phyloP scores from a whole-genome alignment of 495 filamentous ascomycete species.

The Neurospora terricola region DNA sequence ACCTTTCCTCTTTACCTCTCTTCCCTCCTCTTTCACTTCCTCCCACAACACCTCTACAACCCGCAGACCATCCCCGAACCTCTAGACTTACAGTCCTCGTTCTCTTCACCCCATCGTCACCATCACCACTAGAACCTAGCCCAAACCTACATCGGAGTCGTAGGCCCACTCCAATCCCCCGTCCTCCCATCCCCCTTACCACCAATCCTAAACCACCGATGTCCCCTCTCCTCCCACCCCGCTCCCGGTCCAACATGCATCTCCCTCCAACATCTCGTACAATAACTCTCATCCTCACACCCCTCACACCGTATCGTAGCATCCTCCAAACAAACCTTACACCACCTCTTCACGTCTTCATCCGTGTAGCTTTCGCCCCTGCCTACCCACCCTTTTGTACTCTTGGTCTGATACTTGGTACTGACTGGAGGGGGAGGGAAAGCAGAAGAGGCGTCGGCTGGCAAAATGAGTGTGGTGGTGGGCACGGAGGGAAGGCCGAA shows the following conservation, averaged over 20 bases:
- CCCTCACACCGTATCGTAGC: constrained; percentile 51
- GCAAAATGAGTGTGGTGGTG: constrained; percentile 17
- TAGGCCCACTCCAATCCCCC: not conserved
- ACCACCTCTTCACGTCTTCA: constrained; percentile 59
- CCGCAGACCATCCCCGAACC: no score
- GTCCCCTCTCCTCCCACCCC: constrained; percentile 46
- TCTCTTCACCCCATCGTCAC: no score
- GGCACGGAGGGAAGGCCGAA: constrained; percentile 45
- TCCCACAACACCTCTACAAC: no score
- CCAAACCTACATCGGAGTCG: not conserved
- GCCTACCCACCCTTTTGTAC: not conserved
- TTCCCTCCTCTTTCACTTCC: no score
- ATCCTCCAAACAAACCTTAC: constrained; percentile 59
- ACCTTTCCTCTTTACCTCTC: no score
- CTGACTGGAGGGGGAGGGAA: constrained; percentile 36
- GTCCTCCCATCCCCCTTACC: not conserved
- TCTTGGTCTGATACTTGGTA: not conserved
- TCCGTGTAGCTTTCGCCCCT: constrained; percentile 39
- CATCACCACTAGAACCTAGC: no score
- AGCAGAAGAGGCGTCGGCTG: constrained; percentile 35
- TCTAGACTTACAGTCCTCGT: no score
- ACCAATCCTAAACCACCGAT: constrained; percentile 32
- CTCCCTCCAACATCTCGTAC: constrained; percentile 56
- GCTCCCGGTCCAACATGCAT: constrained; percentile 52
- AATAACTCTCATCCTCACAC: constrained; percentile 59